Percentiles rank a stretch among this genome's conserved stretches.
These are phyloP conservation scores for Chrysoporthe puriensis DNA, from an alignment of 2,329 filamentous ascomycete species.

Conservation along the genomic window DNA sequence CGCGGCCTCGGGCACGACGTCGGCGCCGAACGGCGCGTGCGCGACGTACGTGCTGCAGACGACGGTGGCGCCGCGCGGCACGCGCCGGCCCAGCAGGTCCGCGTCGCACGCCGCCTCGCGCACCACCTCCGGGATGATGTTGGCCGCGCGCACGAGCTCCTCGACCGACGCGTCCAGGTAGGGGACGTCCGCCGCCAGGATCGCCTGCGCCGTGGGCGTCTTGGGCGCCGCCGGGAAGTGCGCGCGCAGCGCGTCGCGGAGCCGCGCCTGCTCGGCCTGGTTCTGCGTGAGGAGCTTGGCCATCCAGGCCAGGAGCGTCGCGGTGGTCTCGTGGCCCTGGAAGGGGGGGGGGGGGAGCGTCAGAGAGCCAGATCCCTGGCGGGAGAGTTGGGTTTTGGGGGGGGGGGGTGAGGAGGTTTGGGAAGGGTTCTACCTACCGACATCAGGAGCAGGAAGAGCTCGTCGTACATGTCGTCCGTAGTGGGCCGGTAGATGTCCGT, in stretches of 20 bases:
- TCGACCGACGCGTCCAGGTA: slow-evolving; percentile 27
- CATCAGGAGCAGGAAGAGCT: slow-evolving; percentile 22
- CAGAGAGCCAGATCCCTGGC: not conserved
- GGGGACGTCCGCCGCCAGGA: slow-evolving; percentile 22
- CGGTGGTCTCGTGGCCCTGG: slow-evolving; percentile 26
- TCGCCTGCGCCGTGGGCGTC: slow-evolving; percentile 16
- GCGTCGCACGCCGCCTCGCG: slow-evolving; percentile 22
- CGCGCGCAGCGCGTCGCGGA: slow-evolving; percentile 18
- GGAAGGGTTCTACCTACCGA: slow-evolving; percentile 2
- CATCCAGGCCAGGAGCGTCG: slow-evolving; percentile 24
- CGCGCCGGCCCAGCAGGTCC: slow-evolving; percentile 17
- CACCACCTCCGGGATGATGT: slow-evolving; percentile 20
- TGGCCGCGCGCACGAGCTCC: slow-evolving; percentile 23
- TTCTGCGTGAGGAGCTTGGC: slow-evolving; percentile 25
- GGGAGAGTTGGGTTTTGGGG: not conserved
- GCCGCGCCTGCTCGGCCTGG: slow-evolving; percentile 8
- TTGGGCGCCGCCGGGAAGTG: slow-evolving; percentile 8
- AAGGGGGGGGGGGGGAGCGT: not conserved
- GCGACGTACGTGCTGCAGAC: slow-evolving; percentile 24
- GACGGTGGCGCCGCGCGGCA: slow-evolving; percentile 20
- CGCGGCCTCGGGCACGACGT: slow-evolving; percentile 12
- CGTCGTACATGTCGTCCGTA: slow-evolving; percentile 24
- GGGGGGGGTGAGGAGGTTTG: too few relatives aligned
- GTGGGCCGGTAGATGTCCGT: slow-evolving; percentile 18
- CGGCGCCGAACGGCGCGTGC: slow-evolving; percentile 19